phyloP scores from a whole-genome alignment of 208 protist species.

The Leishmania aethiopica region DNA sequence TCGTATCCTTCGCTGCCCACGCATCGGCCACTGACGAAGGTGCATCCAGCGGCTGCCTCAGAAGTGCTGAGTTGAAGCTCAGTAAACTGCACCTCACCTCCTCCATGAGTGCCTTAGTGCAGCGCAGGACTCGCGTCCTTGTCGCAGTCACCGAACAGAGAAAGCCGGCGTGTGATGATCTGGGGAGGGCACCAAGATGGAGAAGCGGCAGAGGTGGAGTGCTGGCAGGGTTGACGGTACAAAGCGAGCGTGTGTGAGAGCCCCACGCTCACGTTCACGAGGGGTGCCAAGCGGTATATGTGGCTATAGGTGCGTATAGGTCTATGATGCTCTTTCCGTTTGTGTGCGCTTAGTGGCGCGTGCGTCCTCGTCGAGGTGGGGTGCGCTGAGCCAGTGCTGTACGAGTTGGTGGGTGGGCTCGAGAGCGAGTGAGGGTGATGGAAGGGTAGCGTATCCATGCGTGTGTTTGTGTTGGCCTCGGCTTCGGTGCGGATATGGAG shows the following conservation, averaged over 20 bases:
- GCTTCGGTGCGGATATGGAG: not conserved
- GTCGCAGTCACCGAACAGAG: not conserved
- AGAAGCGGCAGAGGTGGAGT: not conserved
- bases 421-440: not conserved
- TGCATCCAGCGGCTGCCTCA: conserved; percentile 22
- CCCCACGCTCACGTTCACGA: not conserved
- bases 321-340: not conserved
- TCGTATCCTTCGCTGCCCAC: not conserved
- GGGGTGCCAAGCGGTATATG: not conserved
- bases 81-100: conserved; percentile 83
- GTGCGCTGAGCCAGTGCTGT: not conserved
- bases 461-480: not conserved
- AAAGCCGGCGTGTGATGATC: not conserved
- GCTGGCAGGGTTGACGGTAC: not conserved
- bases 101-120: conserved; percentile 53
- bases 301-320: not conserved
- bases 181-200: not conserved
- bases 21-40: not conserved
- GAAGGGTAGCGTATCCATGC: not conserved
- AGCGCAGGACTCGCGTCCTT: not conserved
- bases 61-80: conserved; percentile 64
- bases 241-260: not conserved
- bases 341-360: not conserved
- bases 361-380: not conserved
- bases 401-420: not conserved